These are phyloP conservation scores for Kluyveromyces siamensis DNA, from an alignment of 805 yeast species.

Conservation along the genomic window DNA sequence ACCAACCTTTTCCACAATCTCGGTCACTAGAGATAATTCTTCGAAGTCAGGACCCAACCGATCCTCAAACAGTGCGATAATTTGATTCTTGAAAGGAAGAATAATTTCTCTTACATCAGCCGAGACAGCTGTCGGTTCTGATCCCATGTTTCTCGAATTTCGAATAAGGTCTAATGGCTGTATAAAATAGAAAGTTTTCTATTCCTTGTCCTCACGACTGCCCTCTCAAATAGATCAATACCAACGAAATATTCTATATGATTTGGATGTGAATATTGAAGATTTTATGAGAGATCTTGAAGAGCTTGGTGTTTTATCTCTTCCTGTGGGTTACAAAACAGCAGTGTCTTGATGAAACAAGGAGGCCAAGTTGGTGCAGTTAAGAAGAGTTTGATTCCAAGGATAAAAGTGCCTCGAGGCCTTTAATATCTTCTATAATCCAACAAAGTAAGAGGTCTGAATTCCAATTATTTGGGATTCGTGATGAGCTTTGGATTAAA, in stretches of 20 bases:
- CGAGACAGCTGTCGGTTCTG: not conserved
- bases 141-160: not conserved
- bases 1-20: slow-evolving; percentile 1
- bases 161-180: not conserved
- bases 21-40: not conserved
- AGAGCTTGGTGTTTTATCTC: not conserved
- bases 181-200: too few species aligned
- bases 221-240: not conserved
- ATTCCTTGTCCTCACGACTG: not conserved
- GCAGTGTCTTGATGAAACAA: not conserved
- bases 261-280: not conserved
- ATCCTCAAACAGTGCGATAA: not conserved
- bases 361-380: not conserved
- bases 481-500: not conserved
- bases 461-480: too few species aligned
- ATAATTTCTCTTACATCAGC: not conserved
- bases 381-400: not conserved
- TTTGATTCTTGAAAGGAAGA: not conserved
- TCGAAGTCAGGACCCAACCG: not conserved
- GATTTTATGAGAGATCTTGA: not conserved
- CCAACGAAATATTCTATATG: not conserved
- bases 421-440: not conserved
- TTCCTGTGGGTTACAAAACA: not conserved
- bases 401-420: not conserved
- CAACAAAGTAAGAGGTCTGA: too few species aligned